A percentile compares a stretch with the other conserved stretches of the same genome.
phyloP scores from a whole-genome alignment of 2,329 filamentous ascomycete species.

The Biscogniauxia mediterranea region DNA sequence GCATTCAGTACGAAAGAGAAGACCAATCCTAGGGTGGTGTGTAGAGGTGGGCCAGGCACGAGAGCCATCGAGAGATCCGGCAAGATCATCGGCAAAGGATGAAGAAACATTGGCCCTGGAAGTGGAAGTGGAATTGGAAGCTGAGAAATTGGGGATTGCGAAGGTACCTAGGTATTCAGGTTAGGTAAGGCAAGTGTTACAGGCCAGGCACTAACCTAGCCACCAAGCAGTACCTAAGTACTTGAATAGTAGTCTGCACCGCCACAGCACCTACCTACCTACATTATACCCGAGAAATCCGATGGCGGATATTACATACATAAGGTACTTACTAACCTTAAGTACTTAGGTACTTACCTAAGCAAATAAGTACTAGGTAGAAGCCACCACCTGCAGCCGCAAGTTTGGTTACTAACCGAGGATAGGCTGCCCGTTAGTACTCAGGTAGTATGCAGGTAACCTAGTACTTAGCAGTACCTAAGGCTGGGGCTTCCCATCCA shows the following conservation, averaged over 20 bases:
- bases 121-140: neutral
- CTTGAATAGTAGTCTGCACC: too few relatives aligned
- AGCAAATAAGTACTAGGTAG: too few relatives aligned
- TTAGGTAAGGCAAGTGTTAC: too few relatives aligned
- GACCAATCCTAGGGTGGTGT: neutral
- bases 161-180: neutral
- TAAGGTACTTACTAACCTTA: too few relatives aligned
- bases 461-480: too few relatives aligned
- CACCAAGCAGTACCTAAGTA: too few relatives aligned
- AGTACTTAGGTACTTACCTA: too few relatives aligned
- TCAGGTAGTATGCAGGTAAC: too few relatives aligned
- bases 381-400: too few relatives aligned
- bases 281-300: neutral
- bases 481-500: too few relatives aligned
- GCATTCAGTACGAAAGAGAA: neutral
- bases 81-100: conserved; percentile 5
- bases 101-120: neutral
- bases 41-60: neutral
- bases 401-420: neutral
- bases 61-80: conserved; percentile 1
- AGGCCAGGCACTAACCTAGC: too few relatives aligned
- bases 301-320: too few relatives aligned
- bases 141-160: neutral
- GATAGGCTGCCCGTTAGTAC: neutral
- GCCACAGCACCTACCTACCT: neutral